phyloP scores from a whole-genome alignment of 495 filamentous ascomycete species.

The Trichocladium uniseriatum region DNA sequence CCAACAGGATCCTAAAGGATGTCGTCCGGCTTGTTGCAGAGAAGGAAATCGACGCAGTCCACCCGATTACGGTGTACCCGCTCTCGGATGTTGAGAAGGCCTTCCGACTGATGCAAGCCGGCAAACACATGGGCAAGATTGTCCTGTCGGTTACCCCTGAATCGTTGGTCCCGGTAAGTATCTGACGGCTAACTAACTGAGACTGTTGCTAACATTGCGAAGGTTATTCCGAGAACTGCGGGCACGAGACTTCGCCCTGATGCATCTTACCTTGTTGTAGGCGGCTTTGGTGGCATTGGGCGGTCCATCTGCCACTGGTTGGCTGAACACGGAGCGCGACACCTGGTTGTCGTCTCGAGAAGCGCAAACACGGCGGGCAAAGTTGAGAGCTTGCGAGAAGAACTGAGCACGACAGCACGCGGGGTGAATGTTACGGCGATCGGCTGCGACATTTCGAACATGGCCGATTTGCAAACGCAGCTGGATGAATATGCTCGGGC shows the following conservation, averaged over 20 bases:
- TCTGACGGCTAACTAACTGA: neutral
- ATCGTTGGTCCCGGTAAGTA: constrained; percentile 18
- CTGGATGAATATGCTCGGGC: constrained; percentile 22
- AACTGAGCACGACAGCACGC: constrained; percentile 29
- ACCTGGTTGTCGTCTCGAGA: constrained; percentile 50
- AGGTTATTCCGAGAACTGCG: constrained; percentile 11
- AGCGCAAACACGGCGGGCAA: constrained; percentile 33
- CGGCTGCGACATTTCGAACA: constrained; percentile 35
- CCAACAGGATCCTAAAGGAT: constrained; percentile 32
- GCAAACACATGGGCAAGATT: constrained; percentile 48
- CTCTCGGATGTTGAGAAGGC: constrained; percentile 36
- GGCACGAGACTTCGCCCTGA: constrained; percentile 26
- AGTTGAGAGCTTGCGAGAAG: constrained; percentile 25
- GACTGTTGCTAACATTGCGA: constrained; percentile 2
- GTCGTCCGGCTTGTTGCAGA: constrained; percentile 32
- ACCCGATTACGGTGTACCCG: constrained; percentile 27
- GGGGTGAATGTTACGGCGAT: constrained; percentile 30
- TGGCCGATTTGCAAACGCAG: constrained; percentile 23
- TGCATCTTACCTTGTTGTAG: constrained; percentile 50
- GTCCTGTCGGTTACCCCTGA: constrained; percentile 30
- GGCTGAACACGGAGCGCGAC: constrained; percentile 45
- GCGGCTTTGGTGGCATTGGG: constrained; percentile 56
- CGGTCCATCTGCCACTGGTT: constrained; percentile 50
- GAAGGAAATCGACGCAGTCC: constrained; percentile 24
- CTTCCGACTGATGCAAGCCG: constrained; percentile 39